Percentiles rank a stretch among this genome's conserved stretches.
Conservation (phyloP, 768 basidiomycete genomes). For the Podaxis sp. region DNA sequence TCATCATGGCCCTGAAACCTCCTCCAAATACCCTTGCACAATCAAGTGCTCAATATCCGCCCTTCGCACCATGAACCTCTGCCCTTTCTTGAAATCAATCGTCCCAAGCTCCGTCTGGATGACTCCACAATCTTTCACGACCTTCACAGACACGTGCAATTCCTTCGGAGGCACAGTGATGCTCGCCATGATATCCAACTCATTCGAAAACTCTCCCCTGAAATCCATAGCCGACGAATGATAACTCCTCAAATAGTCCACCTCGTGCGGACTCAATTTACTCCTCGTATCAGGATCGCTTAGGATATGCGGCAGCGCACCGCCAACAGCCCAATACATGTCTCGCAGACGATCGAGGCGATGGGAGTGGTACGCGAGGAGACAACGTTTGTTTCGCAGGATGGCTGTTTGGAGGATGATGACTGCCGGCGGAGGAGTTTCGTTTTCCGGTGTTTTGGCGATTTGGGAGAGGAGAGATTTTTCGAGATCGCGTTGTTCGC, state of each 20-base stretch:
- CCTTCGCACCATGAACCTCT: slow-evolving; percentile 84
- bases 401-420: slow-evolving; percentile 89
- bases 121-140: slow-evolving; percentile 85
- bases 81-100: slow-evolving; percentile 87
- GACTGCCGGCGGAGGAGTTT: slow-evolving; percentile 53
- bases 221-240: slow-evolving; percentile 80
- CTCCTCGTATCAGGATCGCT: slow-evolving; percentile 62
- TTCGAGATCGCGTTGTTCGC: slow-evolving; percentile 91
- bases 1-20: slow-evolving; percentile 46
- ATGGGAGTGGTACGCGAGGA: slow-evolving; percentile 90
- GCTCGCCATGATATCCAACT: slow-evolving; percentile 83
- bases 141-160: slow-evolving; percentile 82
- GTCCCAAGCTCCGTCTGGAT: slow-evolving; percentile 91
- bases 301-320: slow-evolving; percentile 82
- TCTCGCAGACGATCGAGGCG: slow-evolving; percentile 80
- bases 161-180: slow-evolving; percentile 86
- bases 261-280: slow-evolving; percentile 48
- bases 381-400: slow-evolving; percentile 91
- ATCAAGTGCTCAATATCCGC: slow-evolving; percentile 94
- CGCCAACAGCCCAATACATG: slow-evolving; percentile 88
- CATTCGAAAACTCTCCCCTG: slow-evolving; percentile 79
- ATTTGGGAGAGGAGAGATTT: slow-evolving; percentile 42
- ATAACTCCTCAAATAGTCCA: slow-evolving; percentile 81
- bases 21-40: slow-evolving; percentile 89
- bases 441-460: slow-evolving; percentile 23